Conservation (phyloP, 2,329 filamentous ascomycete genomes). For the Calonectria naviculata region DNA sequence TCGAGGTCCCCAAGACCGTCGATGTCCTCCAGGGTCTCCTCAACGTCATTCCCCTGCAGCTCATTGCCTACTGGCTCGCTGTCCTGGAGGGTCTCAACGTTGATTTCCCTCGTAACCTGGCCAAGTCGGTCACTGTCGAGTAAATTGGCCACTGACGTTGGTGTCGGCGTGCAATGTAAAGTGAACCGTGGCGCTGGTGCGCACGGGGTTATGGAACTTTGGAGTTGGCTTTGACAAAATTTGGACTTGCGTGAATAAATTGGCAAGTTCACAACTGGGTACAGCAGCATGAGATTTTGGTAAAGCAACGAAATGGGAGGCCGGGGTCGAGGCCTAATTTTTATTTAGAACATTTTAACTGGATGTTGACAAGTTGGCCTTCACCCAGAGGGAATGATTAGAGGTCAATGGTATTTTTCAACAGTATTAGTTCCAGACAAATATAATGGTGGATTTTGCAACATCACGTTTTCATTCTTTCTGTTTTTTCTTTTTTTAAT, state of each 20-base stretch:
- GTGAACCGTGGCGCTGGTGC: slow-evolving; percentile 31
- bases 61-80: slow-evolving; percentile 99
- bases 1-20: slow-evolving; percentile 95
- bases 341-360: slow-evolving; percentile 36
- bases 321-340: slow-evolving; percentile 37
- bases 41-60: slow-evolving; percentile 96
- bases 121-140: slow-evolving; percentile 99
- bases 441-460: slow-evolving; percentile 34
- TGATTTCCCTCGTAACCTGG: slow-evolving; percentile 98
- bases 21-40: slow-evolving; percentile 96
- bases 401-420: slow-evolving; percentile 27
- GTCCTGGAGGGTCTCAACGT: slow-evolving; percentile 97
- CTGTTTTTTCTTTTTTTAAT: too few relatives aligned
- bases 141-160: slow-evolving; percentile 59
- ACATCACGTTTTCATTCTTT: background rate
- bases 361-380: slow-evolving; percentile 21
- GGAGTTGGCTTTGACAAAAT: slow-evolving; percentile 44
- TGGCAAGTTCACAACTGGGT: slow-evolving; percentile 38
- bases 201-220: slow-evolving; percentile 38
- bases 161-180: slow-evolving; percentile 34
- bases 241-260: slow-evolving; percentile 35
- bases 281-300: slow-evolving; percentile 31
- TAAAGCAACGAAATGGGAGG: slow-evolving; percentile 35
- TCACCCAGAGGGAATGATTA: slow-evolving; percentile 24
- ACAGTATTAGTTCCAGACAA: slow-evolving; percentile 32